Evolutionary conservation across 2,329 filamentous ascomycete species (phyloP), one percentile per base, ranked within the genome.

Genomic region (Phaeophleospora eucalypticola): DNA sequence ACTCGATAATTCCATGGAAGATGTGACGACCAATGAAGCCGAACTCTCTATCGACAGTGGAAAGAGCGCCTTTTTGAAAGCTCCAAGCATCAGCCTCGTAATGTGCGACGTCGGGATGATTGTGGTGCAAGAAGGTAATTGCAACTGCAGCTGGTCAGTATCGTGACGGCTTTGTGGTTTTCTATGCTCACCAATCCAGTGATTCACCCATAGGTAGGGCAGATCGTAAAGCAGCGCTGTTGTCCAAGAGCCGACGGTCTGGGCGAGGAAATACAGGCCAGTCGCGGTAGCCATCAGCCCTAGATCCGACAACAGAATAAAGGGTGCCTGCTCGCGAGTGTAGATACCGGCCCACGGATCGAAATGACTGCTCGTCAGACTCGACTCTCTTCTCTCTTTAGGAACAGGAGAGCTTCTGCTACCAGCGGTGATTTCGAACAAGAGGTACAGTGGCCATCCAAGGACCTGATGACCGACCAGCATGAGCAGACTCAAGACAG

Each of bases 61-160:
- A 75, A 12, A 80, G 68, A 2, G 81, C 80, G 19, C 82, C 82
- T 56, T 79, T 77, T 51, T 79, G 75, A 57, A 78, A 84, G 18
- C 76, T 80, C 81, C 81, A 84, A 45, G 71, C 70, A 15, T 76
- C 72, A 36, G 74, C 74, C 18, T 78, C 74, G 63, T 81, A 84
- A 65, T 84, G 78, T 15, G 75, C 75, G 40, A 82, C 70, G 2
- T 67, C 62, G 2, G 65, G 70, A 62, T 86, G 80, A 45, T 81
- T 84, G 73, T 87, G 84, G 68, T 87, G 84, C 16, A 87, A 81
- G 68, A 85, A 87, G 38, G 84, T 87, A 62, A 87, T 87, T 53
- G 82, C 82, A 16, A 87, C 82, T 36, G 33, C 33, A 6, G 17
- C n/a, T n/a, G n/a, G n/a, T n/a, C n/a, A n/a, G n/a, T n/a, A n/a